Percentiles rank a stretch among this genome's conserved stretches.
Evolutionary conservation across 148 eudicot species (phyloP).

Genomic region (Persicaria maculosa): DNA sequence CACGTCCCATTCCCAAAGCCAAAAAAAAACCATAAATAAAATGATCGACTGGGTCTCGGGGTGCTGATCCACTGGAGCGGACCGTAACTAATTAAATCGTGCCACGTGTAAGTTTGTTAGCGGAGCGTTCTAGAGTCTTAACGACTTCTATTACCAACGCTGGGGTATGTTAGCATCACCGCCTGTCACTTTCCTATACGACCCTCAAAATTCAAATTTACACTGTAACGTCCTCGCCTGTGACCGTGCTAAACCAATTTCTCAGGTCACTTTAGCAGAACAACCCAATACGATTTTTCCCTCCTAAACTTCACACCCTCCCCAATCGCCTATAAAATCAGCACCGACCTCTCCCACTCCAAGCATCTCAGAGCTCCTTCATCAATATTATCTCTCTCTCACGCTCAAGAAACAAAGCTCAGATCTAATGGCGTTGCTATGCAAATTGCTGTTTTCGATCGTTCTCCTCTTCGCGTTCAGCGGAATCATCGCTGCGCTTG

Average conservation of each 20-base stretch:
- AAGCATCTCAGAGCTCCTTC: not conserved
- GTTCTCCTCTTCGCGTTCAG: not conserved
- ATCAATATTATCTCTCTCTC: not conserved
- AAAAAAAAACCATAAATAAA: not conserved
- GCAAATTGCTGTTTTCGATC: not conserved
- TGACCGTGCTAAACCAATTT: not conserved
- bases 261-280: not conserved
- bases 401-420: not conserved
- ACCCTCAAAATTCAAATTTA: not conserved
- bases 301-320: not conserved
- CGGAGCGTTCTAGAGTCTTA: not conserved
- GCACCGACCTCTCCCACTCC: not conserved
- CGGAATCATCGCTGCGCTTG: not conserved
- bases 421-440: slow-evolving; percentile 7
- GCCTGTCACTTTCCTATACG: not conserved
- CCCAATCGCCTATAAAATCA: slow-evolving; percentile 2
- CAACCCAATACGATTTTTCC: slow-evolving; percentile 5
- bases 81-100: not conserved
- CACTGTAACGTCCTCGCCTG: not conserved
- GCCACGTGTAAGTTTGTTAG: not conserved
- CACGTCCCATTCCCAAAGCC: not conserved
- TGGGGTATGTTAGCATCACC: not conserved
- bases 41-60: not conserved
- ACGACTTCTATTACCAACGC: not conserved
- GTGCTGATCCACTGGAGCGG: no score